Base-by-base conservation (phyloP, 2,329 filamentous ascomycete genomes). In the Xylaria sp. region DNA sequence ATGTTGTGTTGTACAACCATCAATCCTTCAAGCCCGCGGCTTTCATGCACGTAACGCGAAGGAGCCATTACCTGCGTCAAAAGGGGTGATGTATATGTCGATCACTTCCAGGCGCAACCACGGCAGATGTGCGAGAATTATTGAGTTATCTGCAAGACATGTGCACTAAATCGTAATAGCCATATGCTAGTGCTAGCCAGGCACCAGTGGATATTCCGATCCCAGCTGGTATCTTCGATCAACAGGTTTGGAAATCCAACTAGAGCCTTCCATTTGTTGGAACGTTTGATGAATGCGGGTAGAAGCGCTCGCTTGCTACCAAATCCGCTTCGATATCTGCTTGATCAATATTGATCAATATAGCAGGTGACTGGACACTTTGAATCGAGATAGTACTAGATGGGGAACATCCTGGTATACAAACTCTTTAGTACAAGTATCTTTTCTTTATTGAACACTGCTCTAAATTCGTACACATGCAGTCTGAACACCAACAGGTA, bases 21-120 rank as follows among this genome's bases (percentile, higher is more conserved):
- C 42, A n/a, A 65, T 66, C 59, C 59, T 63, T 63, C 38, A 56
- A 28, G 36, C 33, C 46, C 56, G 26, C 33, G 20, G 51, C 57
- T 48, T 38, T 58, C 63, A 71, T 71, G 69, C 66, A 71, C 57
- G 64, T 69, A 66, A 67, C 66, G 60, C 66, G 53, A 71, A 64
- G 63, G 66, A 65, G 68, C 44, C 10, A 36, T 61, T 68, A 56
- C 54, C 44, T 65, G 63, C 51, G 31, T 66, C 60, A n/a, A 66
- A 65, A 62, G 57, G 44, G 69, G 63, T 36, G 33, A 66, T 63
- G 51, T 23, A 42, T 15, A 26, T 54, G 69, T 59, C 63, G 66
- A 68, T 68, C 66, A 40, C 51, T 28, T 58, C 17, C 15, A 66
- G 59, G 44, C 65, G 38, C 54, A 36, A 44, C 31, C 58, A 40